Conservation (phyloP, 1,284 basidiomycete genomes). For the Tremellales sp. region DNA sequence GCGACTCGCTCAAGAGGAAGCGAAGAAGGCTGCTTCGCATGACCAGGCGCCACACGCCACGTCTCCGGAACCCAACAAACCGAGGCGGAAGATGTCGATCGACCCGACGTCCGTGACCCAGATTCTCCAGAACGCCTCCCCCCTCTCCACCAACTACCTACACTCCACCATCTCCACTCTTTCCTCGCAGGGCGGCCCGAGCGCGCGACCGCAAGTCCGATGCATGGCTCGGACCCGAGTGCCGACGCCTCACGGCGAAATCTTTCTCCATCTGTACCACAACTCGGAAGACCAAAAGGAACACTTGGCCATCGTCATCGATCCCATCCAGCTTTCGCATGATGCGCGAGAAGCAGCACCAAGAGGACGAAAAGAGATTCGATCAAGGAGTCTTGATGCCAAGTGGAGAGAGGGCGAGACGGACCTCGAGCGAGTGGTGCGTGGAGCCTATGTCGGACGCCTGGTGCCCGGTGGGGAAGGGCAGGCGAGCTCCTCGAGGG, state of each 20-base stretch:
- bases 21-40: background rate
- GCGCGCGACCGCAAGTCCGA: conserved; percentile 31
- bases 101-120: conserved; percentile 42
- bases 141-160: conserved; percentile 16
- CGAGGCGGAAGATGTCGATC: conserved; percentile 41
- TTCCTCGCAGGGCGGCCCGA: no score
- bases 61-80: conserved; percentile 5
- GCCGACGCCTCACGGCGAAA: conserved; percentile 90
- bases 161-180: conserved; percentile 12
- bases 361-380: conserved; percentile 55
- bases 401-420: conserved; percentile 84
- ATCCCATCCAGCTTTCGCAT: conserved; percentile 67
- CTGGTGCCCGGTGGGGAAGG: conserved; percentile 50
- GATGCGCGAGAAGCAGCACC: conserved; percentile 47
- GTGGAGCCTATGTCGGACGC: conserved; percentile 89
- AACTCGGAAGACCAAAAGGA: conserved; percentile 84
- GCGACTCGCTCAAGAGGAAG: conserved; percentile 17
- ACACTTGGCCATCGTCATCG: conserved; percentile 94
- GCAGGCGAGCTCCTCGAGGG: conserved; percentile 23
- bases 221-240: conserved; percentile 97
- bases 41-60: no score
- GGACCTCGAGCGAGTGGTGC: conserved; percentile 84
- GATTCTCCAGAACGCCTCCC: conserved; percentile 34
- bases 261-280: conserved; percentile 87
- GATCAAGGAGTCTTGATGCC: conserved; percentile 77